Percentiles rank a stretch among this genome's conserved stretches.
phyloP scores from a whole-genome alignment of 225 moss, liverwort and hornwort species.

The Bryum argenteum region DNA sequence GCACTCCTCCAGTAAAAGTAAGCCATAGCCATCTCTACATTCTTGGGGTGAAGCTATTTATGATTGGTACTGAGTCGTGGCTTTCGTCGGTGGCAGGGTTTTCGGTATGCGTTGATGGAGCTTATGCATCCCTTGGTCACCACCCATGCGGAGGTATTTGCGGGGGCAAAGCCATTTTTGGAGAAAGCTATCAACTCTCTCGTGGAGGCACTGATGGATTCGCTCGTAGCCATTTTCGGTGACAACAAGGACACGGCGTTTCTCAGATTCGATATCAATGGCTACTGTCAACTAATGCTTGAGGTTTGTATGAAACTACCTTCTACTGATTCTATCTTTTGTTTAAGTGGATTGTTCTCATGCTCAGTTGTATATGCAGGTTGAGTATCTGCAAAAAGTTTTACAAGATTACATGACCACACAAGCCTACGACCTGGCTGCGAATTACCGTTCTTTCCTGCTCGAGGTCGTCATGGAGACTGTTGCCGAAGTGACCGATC shows the following conservation, averaged over 20 bases:
- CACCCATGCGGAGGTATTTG: conserved; percentile 93
- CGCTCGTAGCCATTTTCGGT: conserved; percentile 61
- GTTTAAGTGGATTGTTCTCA: too few relatives aligned
- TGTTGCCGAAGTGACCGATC: conserved; percentile 60
- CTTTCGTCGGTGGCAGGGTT: conserved; percentile 50
- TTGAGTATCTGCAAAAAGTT: conserved; percentile 83
- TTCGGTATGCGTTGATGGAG: conserved; percentile 88
- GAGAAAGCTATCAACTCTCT: conserved; percentile 76
- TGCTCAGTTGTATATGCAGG: conserved; percentile 34
- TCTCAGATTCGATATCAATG: conserved; percentile 78
- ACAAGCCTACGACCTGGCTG: conserved; percentile 62
- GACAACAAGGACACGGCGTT: conserved; percentile 69
- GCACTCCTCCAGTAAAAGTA: conserved; percentile 80
- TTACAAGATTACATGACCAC: conserved; percentile 71
- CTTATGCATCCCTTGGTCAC: conserved; percentile 86
- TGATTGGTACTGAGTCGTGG: background rate
- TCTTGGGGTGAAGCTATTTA: too few relatives aligned
- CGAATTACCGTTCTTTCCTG: conserved; percentile 61
- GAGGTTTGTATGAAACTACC: conserved; percentile 73
- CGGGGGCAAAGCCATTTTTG: conserved; percentile 87
- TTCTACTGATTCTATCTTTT: too few relatives aligned
- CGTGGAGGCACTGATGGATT: conserved; percentile 76
- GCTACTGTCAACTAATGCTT: conserved; percentile 91
- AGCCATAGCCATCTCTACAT: background rate
- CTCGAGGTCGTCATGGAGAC: conserved; percentile 79